These are phyloP conservation scores for Senna siamea DNA, from an alignment of 306 rosid genomes.

Conservation along the genomic window DNA sequence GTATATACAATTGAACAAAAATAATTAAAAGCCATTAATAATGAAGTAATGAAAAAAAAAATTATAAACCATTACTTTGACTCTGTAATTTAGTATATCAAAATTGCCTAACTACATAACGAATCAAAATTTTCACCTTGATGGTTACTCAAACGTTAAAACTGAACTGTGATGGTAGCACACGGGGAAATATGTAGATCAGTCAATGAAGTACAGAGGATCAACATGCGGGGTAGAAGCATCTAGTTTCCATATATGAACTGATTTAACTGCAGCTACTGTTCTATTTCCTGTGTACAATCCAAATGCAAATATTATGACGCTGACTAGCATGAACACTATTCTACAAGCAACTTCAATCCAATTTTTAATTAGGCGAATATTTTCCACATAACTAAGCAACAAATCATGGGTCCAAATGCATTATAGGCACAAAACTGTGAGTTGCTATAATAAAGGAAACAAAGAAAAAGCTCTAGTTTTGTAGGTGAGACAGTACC, in stretches of 20 bases:
- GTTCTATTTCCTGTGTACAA: slow-evolving; percentile 6
- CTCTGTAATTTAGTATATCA: slow-evolving; percentile 51
- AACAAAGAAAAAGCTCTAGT: slow-evolving; percentile 5
- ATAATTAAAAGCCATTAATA: slow-evolving; percentile 51
- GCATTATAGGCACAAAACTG: slow-evolving; percentile 7
- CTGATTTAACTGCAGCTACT: background rate
- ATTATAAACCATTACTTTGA: slow-evolving; percentile 38
- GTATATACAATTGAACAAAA: slow-evolving; percentile 66
- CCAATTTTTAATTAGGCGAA: background rate
- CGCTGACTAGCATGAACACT: slow-evolving; percentile 25
- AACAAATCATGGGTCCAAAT: slow-evolving; percentile 7
- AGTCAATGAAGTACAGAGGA: background rate
- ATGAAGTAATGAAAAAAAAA: slow-evolving; percentile 39
- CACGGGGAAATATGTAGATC: slow-evolving; percentile 36
- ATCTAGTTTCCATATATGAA: slow-evolving; percentile 12
- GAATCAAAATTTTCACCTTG: slow-evolving; percentile 59
- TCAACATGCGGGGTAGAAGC: slow-evolving; percentile 5
- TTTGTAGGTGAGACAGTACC: slow-evolving; percentile 39
- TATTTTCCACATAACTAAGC: slow-evolving; percentile 11
- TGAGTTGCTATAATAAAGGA: background rate
- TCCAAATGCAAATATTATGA: slow-evolving; percentile 21
- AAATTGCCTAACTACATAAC: slow-evolving; percentile 55
- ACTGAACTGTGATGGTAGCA: slow-evolving; percentile 44
- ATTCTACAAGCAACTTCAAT: slow-evolving; percentile 15
- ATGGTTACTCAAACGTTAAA: slow-evolving; percentile 41